Base-by-base conservation (phyloP, 495 filamentous ascomycete species). In the Paragyromitra xinjiangensis region DNA sequence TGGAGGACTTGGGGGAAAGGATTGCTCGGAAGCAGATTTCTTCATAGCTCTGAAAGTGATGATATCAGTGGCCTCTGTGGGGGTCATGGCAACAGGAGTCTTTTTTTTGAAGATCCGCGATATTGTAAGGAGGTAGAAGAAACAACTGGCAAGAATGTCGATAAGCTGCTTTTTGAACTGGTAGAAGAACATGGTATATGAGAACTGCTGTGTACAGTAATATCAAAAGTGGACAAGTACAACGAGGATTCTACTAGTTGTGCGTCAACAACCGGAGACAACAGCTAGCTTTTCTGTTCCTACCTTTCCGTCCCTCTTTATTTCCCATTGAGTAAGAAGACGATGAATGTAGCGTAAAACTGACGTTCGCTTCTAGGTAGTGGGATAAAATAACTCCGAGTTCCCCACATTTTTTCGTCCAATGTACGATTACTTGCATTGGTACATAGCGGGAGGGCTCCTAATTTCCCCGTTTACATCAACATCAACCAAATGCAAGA, bases 1-100 rank as follows among this genome's bases (percentile, higher is more conserved):
- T 3, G 80, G 80, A 56, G 80, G 80, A 37, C 42, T 82, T 16
- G 76, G 80, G 19, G 80, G 80, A 59, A 79, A 40, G 34, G 55
- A 11, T 62, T 56, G 56, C 11, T 65, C 56, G 16, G 26, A 29
- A 44, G 12, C 53, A 12, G 50, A 12, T 34, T 59, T 44, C 8
- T 45, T 65, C 6, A 14, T 24, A 11, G 53, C 4, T 12, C 34
- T 68, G 22, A 40, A 64, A 9, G 24, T 42, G 19, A 1, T 6
- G 48, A n/a, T 26, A 44, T 37, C 40, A 14, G 59, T 40, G 16
- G 26, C 56, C 26, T 34, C n/a, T 14, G 39, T 22, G 12, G 75
- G 40, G 39, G 56, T 5, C 14, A 66, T 64, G 19, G 50, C 24
- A 45, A 37, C 53, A 42, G 6, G 5, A 19, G 53, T n/a, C 22